Evolutionary conservation across 1,284 basidiomycete genomes (phyloP), one percentile per base, ranked within the genome.

Genomic region (Heterobasidion parviporum): DNA sequence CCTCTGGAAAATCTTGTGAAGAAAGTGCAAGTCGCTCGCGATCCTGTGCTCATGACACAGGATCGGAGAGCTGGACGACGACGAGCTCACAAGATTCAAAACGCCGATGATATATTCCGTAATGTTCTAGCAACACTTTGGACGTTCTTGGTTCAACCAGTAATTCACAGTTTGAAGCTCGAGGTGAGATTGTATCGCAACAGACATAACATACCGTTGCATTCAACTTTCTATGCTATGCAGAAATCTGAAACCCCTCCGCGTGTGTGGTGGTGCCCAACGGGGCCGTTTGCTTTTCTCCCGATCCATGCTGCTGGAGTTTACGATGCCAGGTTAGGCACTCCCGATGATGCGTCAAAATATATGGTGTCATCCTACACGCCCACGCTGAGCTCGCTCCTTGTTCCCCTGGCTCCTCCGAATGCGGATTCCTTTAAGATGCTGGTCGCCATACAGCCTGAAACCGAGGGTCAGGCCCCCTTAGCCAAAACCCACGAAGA

Each of bases 331-430:
- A 38, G 20, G 46, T 35, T 26, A 7, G 45, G 26, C 3, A 3
- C 26, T 3, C 26, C 26, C 10, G 49, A 53, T 3, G 54, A 54
- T 0, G 15, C 18, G 1, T 49, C 48, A 4, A 61, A 65, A 38
- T 59, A 57, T 26, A 60, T 61, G 36, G 50, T 63, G 9, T 63
- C 64, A 8, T 66, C 65, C 1, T 66, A 65, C 52, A 63, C 57
- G 6, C 61, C 63, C 8, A 64, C 64, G 0, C 50, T 66, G 14
- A 8, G 12, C 34, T 6, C 35, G 33, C 16, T 46, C 49, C 52
- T 53, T 5, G 26, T 7, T 3, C 16, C 10, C 4, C 41, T 4
- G 1, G 4, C 3, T 16, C 46, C 46, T 2, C 38, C 46, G 46
- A 26, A 26, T 26, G 26, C 26, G 16, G 10, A 47, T 8, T 10